A percentile compares a stretch with the other conserved stretches of the same genome.
These are phyloP conservation scores for Talaromyces ruber DNA, from an alignment of 495 filamentous ascomycete species.

Conservation along the genomic window DNA sequence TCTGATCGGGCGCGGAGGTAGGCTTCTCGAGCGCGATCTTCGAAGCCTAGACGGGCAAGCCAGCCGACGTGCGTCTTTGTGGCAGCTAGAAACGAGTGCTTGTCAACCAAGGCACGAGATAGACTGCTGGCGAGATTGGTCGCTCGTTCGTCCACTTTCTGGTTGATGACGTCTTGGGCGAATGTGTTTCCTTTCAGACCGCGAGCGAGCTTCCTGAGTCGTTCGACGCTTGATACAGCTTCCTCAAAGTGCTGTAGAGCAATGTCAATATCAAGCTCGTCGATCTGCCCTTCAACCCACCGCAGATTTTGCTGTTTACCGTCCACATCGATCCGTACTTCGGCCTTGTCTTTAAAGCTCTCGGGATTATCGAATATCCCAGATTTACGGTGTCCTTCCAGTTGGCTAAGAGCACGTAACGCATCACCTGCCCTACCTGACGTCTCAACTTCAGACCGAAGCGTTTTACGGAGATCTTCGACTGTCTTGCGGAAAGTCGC, in stretches of 20 bases:
- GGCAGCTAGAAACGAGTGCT: conserved; percentile 59
- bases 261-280: conserved; percentile 93
- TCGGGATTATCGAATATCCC: conserved; percentile 60
- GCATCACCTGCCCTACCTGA: conserved; percentile 68
- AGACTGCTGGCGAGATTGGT: conserved; percentile 66
- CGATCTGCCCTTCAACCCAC: conserved; percentile 91
- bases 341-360: conserved; percentile 47
- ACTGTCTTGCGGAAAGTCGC: conserved; percentile 84
- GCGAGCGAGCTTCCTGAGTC: conserved; percentile 66
- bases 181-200: conserved; percentile 74
- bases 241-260: conserved; percentile 85
- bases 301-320: conserved; percentile 92
- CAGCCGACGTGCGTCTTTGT: conserved; percentile 70
- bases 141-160: conserved; percentile 83
- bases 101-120: conserved; percentile 63
- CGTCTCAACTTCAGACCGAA: conserved; percentile 77
- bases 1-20: conserved; percentile 73
- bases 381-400: conserved; percentile 62
- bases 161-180: conserved; percentile 79
- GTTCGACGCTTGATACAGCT: conserved; percentile 73
- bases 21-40: conserved; percentile 78
- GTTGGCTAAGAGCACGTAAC: conserved; percentile 59
- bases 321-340: conserved; percentile 87
- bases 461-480: conserved; percentile 76
- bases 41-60: conserved; percentile 79